Base-by-base conservation (phyloP, 192 early-diverging fungal genomes). In the Coemansia sp. region DNA sequence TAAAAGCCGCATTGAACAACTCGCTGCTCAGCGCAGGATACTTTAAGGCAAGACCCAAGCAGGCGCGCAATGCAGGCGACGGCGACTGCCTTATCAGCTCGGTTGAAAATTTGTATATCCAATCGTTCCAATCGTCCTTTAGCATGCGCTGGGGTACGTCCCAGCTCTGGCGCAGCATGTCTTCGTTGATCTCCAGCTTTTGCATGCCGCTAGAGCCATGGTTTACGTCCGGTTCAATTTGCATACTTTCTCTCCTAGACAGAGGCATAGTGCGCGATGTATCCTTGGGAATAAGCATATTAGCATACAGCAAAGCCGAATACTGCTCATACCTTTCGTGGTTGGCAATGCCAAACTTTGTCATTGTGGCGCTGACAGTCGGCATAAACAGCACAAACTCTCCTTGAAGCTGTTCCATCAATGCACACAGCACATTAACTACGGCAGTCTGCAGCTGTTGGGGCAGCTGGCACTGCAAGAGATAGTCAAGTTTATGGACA, bases 71-170 rank as follows among this genome's bases (percentile, higher is more conserved):
- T 10, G 97, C 92, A 44, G 94, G 94, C 2, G 95, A 96, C 4
- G 97, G 94, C n/a, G 97, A 98, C 72, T 99, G 94, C 75, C 93
- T 92, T 41, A 99, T 76, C 66, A 99, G 86, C 74, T 98, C 95
- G 38, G 94, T 87, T 51, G 91, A 93, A 63, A 99, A 88, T 37
- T 90, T 84, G 38, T 91, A 80, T 63, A 99, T 94, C 97, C 97
- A 99, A 69, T 94, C 94, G 36, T 88, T 77, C 97, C 97, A 99
- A 73, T 97, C 95, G 64, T 96, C 94, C 62, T 89, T 92, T 3
- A 68, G 51, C 55, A 45, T 31, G 38, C 53, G 61, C 62, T 76
- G 75, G 37, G 60, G 60, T 9, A 92, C 94, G 0, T 91, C 92
- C 73, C 95, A 86, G 42, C 87, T 86, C 50, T 94, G 94, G 67